Evolutionary conservation across 2,329 filamentous ascomycete species (phyloP), one percentile per base, ranked within the genome.

Genomic region (Claviceps africana): DNA sequence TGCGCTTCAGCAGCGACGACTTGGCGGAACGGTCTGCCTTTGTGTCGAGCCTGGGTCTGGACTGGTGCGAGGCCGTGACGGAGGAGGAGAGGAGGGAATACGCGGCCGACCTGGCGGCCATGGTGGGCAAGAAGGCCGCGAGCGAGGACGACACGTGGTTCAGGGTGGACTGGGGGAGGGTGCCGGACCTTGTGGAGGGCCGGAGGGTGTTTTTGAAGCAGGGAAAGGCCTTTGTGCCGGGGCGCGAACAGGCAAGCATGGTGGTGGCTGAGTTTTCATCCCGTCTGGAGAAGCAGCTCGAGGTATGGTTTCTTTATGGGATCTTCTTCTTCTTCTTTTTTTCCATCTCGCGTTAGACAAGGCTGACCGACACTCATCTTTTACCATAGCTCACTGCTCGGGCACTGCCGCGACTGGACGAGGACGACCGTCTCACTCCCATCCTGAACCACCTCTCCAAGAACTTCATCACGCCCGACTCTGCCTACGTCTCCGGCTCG

Each of bases 91-190:
- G 79, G 58, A 64, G 70, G n/a, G 74, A 77, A 55, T 70, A 88
- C 51, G 73, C 74, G 1, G 71, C 78, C 0, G 77, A 86, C 54
- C 68, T 95, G 50, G 70, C 75, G 0, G 78, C 79, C 22, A 71
- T 73, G 51, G 56, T 64, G 10, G 64, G 64, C 1, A 67, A 66
- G 50, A 69, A 70, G 58, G 62, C 63, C 45, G 60, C 60, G 47
- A 58, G 62, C 6, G 88, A 95, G 17, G 88, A 95, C 43, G 88
- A 93, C 61, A 82, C 74, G 28, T 98, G 88, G 85, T 95, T 94
- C 75, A 97, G 96, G 70, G 88, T 97, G 1, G 88, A 96, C 62
- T 98, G 91, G 89, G 86, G 89, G 64, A 80, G 83, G 35, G 93
- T 98, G 1, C 88, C 91, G 0, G 91, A 97, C 55, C 71, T 98